Evolutionary conservation across 441 rosid genomes (phyloP), one percentile per base, ranked within the genome.

Genomic region (Adansonia gregorii): DNA sequence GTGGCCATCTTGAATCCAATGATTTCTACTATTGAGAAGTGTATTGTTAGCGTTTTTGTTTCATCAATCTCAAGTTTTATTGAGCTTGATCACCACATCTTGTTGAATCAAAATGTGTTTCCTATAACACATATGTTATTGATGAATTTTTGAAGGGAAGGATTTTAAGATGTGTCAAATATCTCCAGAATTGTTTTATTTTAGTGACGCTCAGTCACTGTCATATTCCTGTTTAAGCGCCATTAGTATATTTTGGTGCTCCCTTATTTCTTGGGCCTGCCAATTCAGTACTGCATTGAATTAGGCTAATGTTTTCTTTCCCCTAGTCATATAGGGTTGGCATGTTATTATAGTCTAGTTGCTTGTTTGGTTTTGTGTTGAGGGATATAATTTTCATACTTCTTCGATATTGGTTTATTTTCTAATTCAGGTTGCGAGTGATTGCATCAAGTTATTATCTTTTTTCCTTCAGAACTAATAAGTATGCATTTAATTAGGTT

Each of bases 401-500:
- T 58, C 74, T 71, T 71, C 52, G 60, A 71, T 51, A 54, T 70
- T 70, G 48, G 48, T 52, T 43, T 51, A n/a, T 75, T 64, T 76
- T 66, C 73, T 41, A 54, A 43, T 67, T 35, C 54, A 54, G 8
- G 71, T 66, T 66, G 73, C 43, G 54, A 59, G 66, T 60, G 20
- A 60, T 74, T 22, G 3, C 55, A 27, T 67, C 41, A 14, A 17
- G 17, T 64, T 27, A 60, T 49, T 27, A 46, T 75, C 49, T 54
- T 22, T 76, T 48, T 70, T 39, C 48, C 27, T 48, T 68, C 61
- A 20, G 35, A 70, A 69, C 67, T 77, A 48, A 67, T 63, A 22
- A 61, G 14, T 68, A 39, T 69, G 68, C 46, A 17, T 72, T 79
- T 74, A 51, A 64, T 75, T 76, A 93, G 97, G 93, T 93, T 74